Conservation (phyloP, 805 yeast species). For the Saturnispora saitoi region DNA sequence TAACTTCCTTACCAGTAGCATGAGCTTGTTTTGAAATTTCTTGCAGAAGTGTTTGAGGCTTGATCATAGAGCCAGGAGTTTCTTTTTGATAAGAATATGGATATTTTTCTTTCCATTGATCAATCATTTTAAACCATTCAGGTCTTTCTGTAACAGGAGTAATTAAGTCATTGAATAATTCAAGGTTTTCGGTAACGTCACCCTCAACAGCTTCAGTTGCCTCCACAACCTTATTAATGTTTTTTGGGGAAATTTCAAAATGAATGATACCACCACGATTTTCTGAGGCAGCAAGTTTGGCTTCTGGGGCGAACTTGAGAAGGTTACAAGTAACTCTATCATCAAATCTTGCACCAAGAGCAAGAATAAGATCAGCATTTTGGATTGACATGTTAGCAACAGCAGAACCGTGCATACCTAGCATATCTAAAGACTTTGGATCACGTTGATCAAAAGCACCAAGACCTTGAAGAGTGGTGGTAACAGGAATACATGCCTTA, state of each 20-base stretch:
- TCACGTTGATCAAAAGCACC: slow-evolving; percentile 93
- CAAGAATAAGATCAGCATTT: slow-evolving; percentile 85
- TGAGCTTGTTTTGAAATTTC: slow-evolving; percentile 69
- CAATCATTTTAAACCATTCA: slow-evolving; percentile 70
- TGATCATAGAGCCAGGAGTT: slow-evolving; percentile 70
- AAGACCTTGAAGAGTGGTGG: slow-evolving; percentile 88
- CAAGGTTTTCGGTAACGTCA: slow-evolving; percentile 77
- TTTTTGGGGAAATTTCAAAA: slow-evolving; percentile 93
- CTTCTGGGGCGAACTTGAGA: slow-evolving; percentile 86
- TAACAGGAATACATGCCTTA: slow-evolving; percentile 88
- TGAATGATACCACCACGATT: slow-evolving; percentile 93
- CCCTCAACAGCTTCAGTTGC: slow-evolving; percentile 97
- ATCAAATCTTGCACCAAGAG: slow-evolving; percentile 95
- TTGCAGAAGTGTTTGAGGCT: slow-evolving; percentile 85
- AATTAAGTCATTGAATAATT: slow-evolving; percentile 62
- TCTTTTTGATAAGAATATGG: slow-evolving; percentile 80
- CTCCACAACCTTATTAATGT: slow-evolving; percentile 93
- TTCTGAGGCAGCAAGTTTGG: slow-evolving; percentile 80
- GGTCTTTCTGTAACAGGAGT: slow-evolving; percentile 56
- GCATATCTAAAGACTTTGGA: slow-evolving; percentile 85
- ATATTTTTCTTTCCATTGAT: slow-evolving; percentile 76
- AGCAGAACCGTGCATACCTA: slow-evolving; percentile 97
- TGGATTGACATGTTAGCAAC: slow-evolving; percentile 94
- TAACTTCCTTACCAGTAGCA: slow-evolving; percentile 59
- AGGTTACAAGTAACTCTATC: slow-evolving; percentile 93